Base-by-base conservation (phyloP, 805 yeast species). In the Candida sithepensis region DNA sequence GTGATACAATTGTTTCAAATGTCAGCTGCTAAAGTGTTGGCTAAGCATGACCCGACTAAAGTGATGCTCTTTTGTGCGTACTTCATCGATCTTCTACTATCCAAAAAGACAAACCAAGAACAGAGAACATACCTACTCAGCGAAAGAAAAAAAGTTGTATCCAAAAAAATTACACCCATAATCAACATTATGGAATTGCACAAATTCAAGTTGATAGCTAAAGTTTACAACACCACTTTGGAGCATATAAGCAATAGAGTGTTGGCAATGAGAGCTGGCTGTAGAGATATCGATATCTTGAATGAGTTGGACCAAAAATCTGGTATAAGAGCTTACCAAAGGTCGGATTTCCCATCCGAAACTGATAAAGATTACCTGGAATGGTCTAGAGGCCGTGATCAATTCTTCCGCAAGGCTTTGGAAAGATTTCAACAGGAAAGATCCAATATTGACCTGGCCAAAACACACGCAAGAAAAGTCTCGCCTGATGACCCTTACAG, bases 41-140 rank as follows among this genome's bases (percentile, higher is more conserved):
- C 42, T 8, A 19, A 41, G 22, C 44, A 40, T 10, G 52, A 54
- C 10, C 54, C 55, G n/a, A 37, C 49, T 9, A 44, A 49, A 33
- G 45, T 49, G 45, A 33, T 51, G 5, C 21, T 55, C 10, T 55
- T 48, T 32, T 38, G 46, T 30, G 56, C 49, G 3, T 39, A 49
- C 22, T 56, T 56, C 30, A 39, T 55, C 10, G 60, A 56, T 33
- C 20, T 47, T 5, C 24, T 56, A n/a, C 36, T 51, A 10, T 20
- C 43, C 20, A 34, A 54, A 19, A 46, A 46, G 34, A 39, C 42
- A 8, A 14, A 39, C 7, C 37, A 34, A 9, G 46, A 45, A 21
- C 56, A 53, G 26, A 43, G 47, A 10, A 21, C 21, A 5, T 14
- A 23, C 1, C 37, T 51, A 8, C 41, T 50, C 3, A 20, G 30